These are phyloP conservation scores for Oehlia diaphana DNA, from an alignment of 192 early-diverging fungal species.

Conservation along the genomic window DNA sequence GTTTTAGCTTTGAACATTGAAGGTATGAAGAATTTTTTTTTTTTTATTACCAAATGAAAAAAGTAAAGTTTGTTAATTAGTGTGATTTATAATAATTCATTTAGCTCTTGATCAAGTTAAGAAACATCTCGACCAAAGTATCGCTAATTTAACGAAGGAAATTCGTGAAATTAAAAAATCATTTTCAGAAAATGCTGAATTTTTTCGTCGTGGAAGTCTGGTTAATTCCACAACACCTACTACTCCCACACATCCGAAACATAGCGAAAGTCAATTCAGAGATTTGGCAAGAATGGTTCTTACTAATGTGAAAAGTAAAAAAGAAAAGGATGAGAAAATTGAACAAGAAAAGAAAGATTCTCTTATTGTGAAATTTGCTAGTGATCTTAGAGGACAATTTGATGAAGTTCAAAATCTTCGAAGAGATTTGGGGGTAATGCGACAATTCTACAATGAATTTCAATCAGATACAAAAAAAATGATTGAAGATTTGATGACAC, in stretches of 20 bases:
- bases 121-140: conserved; percentile 44
- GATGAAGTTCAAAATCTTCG: conserved; percentile 50
- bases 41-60: not conserved
- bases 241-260: not conserved
- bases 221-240: not conserved
- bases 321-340: not conserved
- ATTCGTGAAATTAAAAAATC: conserved; percentile 44
- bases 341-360: not conserved
- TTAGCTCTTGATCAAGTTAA: conserved; percentile 46
- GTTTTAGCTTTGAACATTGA: conserved; percentile 53
- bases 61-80: not conserved
- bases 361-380: conserved; percentile 26
- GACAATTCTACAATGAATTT: conserved; percentile 54
- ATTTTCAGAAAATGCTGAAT: not conserved
- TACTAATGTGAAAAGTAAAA: conserved; percentile 28
- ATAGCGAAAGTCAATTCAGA: not conserved
- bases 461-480: conserved; percentile 45
- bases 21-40: conserved; percentile 40
- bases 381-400: conserved; percentile 41
- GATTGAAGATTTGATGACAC: conserved; percentile 41
- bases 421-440: conserved; percentile 48
- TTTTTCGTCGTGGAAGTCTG: conserved; percentile 22
- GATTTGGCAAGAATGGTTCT: conserved; percentile 31
- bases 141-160: conserved; percentile 41
- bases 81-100: conserved; percentile 2